These are phyloP conservation scores for Podospora bellae-mahoneyi DNA, from an alignment of 495 filamentous ascomycete genomes.

Conservation along the genomic window DNA sequence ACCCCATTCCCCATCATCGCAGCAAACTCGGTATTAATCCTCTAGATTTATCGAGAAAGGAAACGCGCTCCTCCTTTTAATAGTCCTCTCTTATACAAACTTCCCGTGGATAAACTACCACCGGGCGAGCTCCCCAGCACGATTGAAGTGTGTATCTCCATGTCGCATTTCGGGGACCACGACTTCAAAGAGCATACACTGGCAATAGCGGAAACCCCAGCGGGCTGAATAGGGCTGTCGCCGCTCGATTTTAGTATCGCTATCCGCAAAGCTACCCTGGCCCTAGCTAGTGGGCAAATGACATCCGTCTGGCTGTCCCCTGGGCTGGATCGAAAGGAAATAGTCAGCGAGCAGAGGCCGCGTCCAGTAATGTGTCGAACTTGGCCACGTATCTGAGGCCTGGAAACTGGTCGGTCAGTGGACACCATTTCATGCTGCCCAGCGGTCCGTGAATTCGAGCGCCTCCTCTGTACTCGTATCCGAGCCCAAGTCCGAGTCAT, in stretches of 20 bases:
- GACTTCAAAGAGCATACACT: not conserved
- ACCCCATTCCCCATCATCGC: not conserved
- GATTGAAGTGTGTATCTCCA: not conserved
- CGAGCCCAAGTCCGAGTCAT: too few relatives aligned
- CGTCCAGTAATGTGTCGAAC: not conserved
- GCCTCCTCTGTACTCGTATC: too few relatives aligned
- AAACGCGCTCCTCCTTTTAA: not conserved
- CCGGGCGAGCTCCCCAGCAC: not conserved
- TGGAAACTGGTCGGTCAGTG: not conserved
- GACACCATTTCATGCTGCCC: not conserved
- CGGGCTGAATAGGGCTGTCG: not conserved
- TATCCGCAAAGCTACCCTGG: not conserved
- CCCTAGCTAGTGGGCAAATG: not conserved
- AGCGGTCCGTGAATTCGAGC: not conserved
- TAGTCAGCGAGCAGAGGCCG: not conserved
- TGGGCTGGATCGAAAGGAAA: not conserved
- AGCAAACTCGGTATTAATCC: not conserved
- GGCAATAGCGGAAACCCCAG: not conserved
- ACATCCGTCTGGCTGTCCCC: not conserved
- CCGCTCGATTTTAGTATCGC: not conserved
- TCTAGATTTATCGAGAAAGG: not conserved
- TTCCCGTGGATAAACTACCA: not conserved
- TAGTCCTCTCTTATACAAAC: not conserved
- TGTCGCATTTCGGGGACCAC: not conserved
- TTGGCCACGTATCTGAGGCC: not conserved